phyloP scores from a whole-genome alignment of 2,329 filamentous ascomycete species.

The Botrytis sinoallii region DNA sequence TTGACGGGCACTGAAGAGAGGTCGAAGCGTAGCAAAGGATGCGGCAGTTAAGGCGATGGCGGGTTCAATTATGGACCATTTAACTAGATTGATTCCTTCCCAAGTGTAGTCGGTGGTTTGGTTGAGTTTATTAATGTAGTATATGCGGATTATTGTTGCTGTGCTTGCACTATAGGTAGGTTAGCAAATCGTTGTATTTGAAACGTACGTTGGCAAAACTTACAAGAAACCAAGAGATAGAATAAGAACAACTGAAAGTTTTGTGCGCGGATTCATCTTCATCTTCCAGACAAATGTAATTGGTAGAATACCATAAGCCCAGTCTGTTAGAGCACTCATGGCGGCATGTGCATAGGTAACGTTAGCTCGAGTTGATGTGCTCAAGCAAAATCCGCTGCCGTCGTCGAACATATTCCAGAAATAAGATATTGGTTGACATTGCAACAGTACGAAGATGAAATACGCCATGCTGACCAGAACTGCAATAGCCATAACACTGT shows the following conservation, averaged over 20 bases:
- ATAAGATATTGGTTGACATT: constrained; percentile 35
- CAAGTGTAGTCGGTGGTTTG: constrained; percentile 41
- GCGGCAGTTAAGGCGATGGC: constrained; percentile 43
- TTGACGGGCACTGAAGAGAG: constrained; percentile 36
- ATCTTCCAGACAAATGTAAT: constrained; percentile 35
- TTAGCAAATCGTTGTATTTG: background rate
- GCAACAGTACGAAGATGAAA: constrained; percentile 35
- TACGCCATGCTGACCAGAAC: constrained; percentile 33
- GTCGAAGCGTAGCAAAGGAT: constrained; percentile 42
- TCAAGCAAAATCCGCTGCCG: constrained; percentile 37
- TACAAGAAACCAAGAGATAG: constrained; percentile 42
- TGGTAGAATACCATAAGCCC: constrained; percentile 35
- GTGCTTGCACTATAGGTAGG: constrained; percentile 39
- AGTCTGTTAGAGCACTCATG: constrained; percentile 34
- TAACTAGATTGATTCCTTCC: constrained; percentile 43
- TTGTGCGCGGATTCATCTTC: constrained; percentile 35
- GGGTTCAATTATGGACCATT: constrained; percentile 46
- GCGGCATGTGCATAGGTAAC: constrained; percentile 34
- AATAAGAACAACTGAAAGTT: constrained; percentile 38
- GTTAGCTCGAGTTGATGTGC: constrained; percentile 26
- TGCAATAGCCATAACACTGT: constrained; percentile 27
- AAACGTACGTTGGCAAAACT: constrained; percentile 20
- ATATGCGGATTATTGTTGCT: constrained; percentile 44
- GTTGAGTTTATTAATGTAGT: constrained; percentile 42
- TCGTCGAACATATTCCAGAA: constrained; percentile 40